Evolutionary conservation across 2,329 filamentous ascomycete genomes (phyloP).

Genomic region (Epichloe glyceriae): DNA sequence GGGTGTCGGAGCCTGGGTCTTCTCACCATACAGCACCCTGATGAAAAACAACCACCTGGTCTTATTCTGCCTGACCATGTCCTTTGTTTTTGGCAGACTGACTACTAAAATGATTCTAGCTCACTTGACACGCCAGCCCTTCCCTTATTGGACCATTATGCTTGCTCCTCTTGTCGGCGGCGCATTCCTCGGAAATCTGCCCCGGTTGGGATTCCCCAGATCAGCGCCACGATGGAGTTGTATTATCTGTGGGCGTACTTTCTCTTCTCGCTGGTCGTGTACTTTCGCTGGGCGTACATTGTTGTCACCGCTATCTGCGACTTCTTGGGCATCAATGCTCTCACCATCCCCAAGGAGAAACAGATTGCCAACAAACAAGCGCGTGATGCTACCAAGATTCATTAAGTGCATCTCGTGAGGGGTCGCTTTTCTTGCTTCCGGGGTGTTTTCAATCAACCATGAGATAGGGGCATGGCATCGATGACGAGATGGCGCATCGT

Average conservation of each 20-base stretch:
- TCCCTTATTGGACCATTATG: slow-evolving; percentile 94
- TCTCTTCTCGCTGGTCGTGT: slow-evolving; percentile 68
- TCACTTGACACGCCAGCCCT: slow-evolving; percentile 83
- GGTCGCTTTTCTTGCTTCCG: neutral
- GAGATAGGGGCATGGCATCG: too few species aligned
- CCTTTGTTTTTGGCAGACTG: slow-evolving; percentile 96
- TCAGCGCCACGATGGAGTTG: slow-evolving; percentile 56
- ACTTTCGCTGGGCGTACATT: slow-evolving; percentile 84
- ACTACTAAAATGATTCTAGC: slow-evolving; percentile 98
- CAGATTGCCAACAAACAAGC: slow-evolving; percentile 39
- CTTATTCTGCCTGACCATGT: slow-evolving; percentile 84
- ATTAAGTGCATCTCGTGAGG: slow-evolving; percentile 10
- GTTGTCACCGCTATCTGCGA: slow-evolving; percentile 86
- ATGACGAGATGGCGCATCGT: too few species aligned
- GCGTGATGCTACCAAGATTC: slow-evolving; percentile 23
- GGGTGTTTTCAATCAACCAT: too few species aligned
- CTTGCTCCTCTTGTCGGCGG: slow-evolving; percentile 76
- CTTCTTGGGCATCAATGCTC: slow-evolving; percentile 84
- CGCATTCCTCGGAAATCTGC: slow-evolving; percentile 70
- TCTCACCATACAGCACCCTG: slow-evolving; percentile 74
- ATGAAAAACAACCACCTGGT: slow-evolving; percentile 76
- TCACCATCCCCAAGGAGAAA: slow-evolving; percentile 65
- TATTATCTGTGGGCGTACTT: slow-evolving; percentile 79
- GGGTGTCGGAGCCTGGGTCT: slow-evolving; percentile 71
- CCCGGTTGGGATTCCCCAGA: slow-evolving; percentile 57